These are phyloP conservation scores for Heterobasidion occidentale DNA, from an alignment of 1,284 basidiomycete species.

Conservation along the genomic window DNA sequence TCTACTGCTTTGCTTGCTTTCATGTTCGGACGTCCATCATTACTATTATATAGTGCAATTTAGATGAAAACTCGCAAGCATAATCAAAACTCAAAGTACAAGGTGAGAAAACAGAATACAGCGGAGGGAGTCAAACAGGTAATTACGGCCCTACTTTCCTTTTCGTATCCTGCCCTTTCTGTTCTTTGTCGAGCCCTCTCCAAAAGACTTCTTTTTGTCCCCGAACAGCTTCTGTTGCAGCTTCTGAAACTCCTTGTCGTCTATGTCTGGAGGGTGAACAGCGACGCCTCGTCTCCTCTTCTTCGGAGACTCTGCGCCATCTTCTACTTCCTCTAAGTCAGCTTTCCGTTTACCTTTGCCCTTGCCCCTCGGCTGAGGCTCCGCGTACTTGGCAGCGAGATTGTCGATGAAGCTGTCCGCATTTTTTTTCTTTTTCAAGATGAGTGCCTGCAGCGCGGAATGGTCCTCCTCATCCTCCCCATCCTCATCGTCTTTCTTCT, in stretches of 20 bases:
- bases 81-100: neutral
- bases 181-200: slow-evolving; percentile 21
- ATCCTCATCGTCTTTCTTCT: slow-evolving; percentile 26
- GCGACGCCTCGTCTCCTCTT: slow-evolving; percentile 38
- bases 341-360: slow-evolving; percentile 41
- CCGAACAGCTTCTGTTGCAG: slow-evolving; percentile 54
- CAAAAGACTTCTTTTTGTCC: slow-evolving; percentile 26
- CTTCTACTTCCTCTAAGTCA: slow-evolving; percentile 23
- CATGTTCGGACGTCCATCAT: neutral
- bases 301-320: slow-evolving; percentile 35
- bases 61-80: neutral
- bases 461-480: slow-evolving; percentile 54
- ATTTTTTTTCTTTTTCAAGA: slow-evolving; percentile 70
- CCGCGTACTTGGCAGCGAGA: slow-evolving; percentile 78
- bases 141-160: slow-evolving; percentile 7
- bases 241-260: slow-evolving; percentile 62
- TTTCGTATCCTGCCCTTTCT: slow-evolving; percentile 23
- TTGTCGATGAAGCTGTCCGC: slow-evolving; percentile 68
- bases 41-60: neutral
- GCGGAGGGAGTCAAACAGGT: neutral
- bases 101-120: neutral
- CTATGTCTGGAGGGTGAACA: slow-evolving; percentile 44
- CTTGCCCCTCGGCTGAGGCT: slow-evolving; percentile 29
- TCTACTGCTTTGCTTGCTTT: slow-evolving; percentile 5
- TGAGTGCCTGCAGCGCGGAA: slow-evolving; percentile 74